Conservation (phyloP, 805 yeast genomes). For the Yamadazyma akitaensis region DNA sequence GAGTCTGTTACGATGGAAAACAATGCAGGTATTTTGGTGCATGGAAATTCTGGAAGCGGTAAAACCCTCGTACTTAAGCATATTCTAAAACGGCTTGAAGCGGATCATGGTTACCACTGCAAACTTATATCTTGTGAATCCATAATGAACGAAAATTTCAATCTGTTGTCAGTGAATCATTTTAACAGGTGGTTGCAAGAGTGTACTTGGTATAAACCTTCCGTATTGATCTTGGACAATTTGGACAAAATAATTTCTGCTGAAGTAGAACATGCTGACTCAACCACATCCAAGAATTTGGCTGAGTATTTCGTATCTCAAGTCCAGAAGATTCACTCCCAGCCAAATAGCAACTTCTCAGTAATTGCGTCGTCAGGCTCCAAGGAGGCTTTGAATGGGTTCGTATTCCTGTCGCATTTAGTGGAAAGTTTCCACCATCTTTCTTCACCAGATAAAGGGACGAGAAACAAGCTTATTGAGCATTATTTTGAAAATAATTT, state of each 20-base stretch:
- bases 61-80: constrained; percentile 56
- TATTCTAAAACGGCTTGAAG: constrained; percentile 34
- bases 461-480: constrained; percentile 48
- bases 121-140: constrained; percentile 52
- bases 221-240: constrained; percentile 73
- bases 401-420: constrained; percentile 64
- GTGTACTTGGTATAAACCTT: constrained; percentile 75
- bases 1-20: constrained; percentile 41
- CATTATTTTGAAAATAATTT: constrained; percentile 32
- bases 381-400: constrained; percentile 60
- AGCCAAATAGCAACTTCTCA: constrained; percentile 47
- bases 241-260: constrained; percentile 70
- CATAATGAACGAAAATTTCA: constrained; percentile 52
- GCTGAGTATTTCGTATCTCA: constrained; percentile 54
- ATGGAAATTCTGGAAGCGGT: constrained; percentile 82
- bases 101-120: constrained; percentile 42
- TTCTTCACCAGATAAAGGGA: constrained; percentile 64
- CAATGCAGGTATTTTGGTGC: constrained; percentile 55
- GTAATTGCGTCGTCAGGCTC: constrained; percentile 62
- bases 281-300: constrained; percentile 59
- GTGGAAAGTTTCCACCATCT: constrained; percentile 61
- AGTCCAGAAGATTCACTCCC: constrained; percentile 42
- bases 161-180: constrained; percentile 42
- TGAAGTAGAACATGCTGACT: constrained; percentile 57
- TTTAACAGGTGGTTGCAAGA: constrained; percentile 44